Base-by-base conservation (phyloP, 352 stramenopile species). In the Globisporangium apiculatum region DNA sequence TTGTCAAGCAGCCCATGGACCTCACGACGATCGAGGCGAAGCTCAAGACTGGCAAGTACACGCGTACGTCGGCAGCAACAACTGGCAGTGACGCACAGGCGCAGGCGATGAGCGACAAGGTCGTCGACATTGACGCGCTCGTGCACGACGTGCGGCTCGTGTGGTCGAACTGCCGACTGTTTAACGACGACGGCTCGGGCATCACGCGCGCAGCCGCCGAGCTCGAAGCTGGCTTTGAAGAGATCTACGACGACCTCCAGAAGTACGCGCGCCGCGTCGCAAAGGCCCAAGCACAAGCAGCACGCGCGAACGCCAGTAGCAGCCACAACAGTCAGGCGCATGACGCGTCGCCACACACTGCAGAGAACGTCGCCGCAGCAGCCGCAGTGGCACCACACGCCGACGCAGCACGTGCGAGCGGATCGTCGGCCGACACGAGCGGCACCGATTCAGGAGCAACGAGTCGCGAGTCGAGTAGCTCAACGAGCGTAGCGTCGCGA, bases 1-100 rank as follows among this genome's bases (percentile, higher is more conserved):
- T 94, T 35, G 82, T 94, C 24, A 81, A 91, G 64, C 69, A 90
- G 52, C 83, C 81, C 7, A 94, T 91, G 83, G 83, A 94, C 61
- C 62, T 94, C 41, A 83, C 77, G 10, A 91, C 66, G 38, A 83
- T 94, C 31, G 71, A 78, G 52, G 67, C 53, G n/a, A 91, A 90
- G 53, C 65, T 94, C 10, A 66, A 80, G 49, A 58, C 72, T 12
- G 72, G 72, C 37, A 77, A 76, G 47, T 94, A 91, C 49, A 62
- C 72, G 38, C 76, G 68, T 36, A 45, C 55, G 5, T 65, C 58
- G 5, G 56, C 38, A 35, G 65, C 62, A 15, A 55, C 51, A 41
- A 51, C 46, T 3, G 59, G 56, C 41, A 12, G 41, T 12, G 3
- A 12, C 41, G 8, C 41, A 45, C 38, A 8, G 7, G 38, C 38